phyloP scores from a whole-genome alignment of 768 basidiomycete species.

The Lentinus tigrinus region DNA sequence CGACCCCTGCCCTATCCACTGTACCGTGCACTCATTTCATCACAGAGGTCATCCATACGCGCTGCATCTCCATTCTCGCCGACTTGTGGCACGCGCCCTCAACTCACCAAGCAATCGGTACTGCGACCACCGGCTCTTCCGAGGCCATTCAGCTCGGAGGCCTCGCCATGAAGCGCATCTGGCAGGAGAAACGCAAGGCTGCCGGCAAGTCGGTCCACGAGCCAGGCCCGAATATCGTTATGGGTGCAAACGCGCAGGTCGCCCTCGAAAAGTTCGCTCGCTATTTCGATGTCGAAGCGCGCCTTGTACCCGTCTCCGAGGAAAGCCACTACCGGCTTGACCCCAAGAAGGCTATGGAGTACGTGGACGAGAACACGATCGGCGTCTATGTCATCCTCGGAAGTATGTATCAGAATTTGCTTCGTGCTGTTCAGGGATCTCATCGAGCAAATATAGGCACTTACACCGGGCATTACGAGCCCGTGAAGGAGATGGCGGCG shows the following conservation, averaged over 20 bases:
- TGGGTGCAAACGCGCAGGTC: conserved; percentile 71
- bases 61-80: conserved; percentile 56
- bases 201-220: conserved; percentile 65
- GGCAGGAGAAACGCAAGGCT: conserved; percentile 67
- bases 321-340: conserved; percentile 79
- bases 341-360: conserved; percentile 60
- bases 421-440: neutral
- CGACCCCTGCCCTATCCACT: neutral
- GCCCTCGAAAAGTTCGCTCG: conserved; percentile 71
- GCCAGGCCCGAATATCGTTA: conserved; percentile 63
- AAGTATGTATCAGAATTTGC: conserved; percentile 33
- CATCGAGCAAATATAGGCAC: conserved; percentile 26
- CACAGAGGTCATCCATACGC: conserved; percentile 43
- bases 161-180: conserved; percentile 67
- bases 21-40: neutral
- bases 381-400: conserved; percentile 63
- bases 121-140: conserved; percentile 68
- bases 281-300: conserved; percentile 64
- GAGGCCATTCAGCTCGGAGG: conserved; percentile 76
- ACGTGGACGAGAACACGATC: conserved; percentile 71
- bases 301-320: conserved; percentile 62
- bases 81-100: conserved; percentile 68
- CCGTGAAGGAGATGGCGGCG: conserved; percentile 82
- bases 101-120: conserved; percentile 55
- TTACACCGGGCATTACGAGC: conserved; percentile 65